Percentiles rank a stretch among this genome's conserved stretches.
Conservation (phyloP, 2,329 filamentous ascomycete genomes). For the Nemania sp. region DNA sequence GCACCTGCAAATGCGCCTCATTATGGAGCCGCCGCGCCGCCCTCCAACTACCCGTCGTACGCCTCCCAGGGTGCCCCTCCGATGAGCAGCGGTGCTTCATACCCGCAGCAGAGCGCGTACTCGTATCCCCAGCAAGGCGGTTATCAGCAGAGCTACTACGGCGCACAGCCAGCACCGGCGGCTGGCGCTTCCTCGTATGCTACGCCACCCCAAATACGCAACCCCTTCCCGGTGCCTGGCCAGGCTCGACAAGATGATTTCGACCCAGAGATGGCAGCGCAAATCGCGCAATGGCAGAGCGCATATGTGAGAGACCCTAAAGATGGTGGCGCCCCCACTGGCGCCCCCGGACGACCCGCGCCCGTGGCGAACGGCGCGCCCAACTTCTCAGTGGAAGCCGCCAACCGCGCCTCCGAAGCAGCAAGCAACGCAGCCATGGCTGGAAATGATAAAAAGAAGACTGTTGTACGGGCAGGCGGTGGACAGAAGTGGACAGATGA, state of each 20-base stretch:
- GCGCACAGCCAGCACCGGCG: constrained; percentile 31
- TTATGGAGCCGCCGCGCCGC: constrained; percentile 47
- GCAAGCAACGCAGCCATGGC: constrained; percentile 50
- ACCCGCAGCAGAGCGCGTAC: constrained; percentile 31
- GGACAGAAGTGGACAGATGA: constrained; percentile 92
- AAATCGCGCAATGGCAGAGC: constrained; percentile 94
- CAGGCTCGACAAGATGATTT: constrained; percentile 49
- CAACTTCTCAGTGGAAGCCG: constrained; percentile 41
- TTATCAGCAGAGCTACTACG: constrained; percentile 43
- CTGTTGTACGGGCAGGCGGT: constrained; percentile 84
- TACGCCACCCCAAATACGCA: constrained; percentile 70
- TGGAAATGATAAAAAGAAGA: constrained; percentile 70
- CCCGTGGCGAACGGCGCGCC: constrained; percentile 35
- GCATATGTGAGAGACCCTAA: constrained; percentile 66
- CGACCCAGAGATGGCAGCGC: constrained; percentile 83
- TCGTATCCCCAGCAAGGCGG: constrained; percentile 37
- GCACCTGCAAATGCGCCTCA: constrained; percentile 45
- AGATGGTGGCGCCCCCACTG: constrained; percentile 52
- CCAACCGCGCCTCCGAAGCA: constrained; percentile 39
- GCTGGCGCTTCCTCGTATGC: constrained; percentile 49
- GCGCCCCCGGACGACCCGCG: constrained; percentile 31
- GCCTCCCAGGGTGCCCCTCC: constrained; percentile 35
- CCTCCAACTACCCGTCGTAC: constrained; percentile 44
- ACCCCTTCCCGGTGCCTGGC: constrained; percentile 74
- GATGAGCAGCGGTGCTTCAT: constrained; percentile 28